Conservation (phyloP, 2,329 filamentous ascomycete genomes). For the Xylogone sp. region DNA sequence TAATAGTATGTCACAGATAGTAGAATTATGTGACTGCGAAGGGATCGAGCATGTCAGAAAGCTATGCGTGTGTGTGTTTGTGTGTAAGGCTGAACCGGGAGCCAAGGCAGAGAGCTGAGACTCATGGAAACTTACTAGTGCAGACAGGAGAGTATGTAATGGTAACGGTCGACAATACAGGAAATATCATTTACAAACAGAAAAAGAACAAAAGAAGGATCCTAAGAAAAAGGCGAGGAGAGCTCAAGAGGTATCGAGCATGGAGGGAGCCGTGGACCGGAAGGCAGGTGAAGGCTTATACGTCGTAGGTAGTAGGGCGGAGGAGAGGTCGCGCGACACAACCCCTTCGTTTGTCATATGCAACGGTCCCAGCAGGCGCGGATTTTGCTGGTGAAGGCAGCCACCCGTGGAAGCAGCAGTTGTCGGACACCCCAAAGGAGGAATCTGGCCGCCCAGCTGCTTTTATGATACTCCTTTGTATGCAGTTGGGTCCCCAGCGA, state of each 20-base stretch:
- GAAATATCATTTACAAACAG: constrained; percentile 28
- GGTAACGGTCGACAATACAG: constrained; percentile 17
- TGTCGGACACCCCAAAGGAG: not conserved
- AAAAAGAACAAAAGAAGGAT: constrained; percentile 11
- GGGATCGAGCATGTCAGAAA: constrained; percentile 12
- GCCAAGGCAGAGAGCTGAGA: constrained; percentile 20
- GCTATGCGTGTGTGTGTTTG: constrained; percentile 23
- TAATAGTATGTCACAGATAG: constrained; percentile 25
- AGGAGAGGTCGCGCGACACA: constrained; percentile 29
- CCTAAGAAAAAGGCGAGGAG: constrained; percentile 13
- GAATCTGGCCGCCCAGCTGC: too few species aligned
- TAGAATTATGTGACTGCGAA: constrained; percentile 30
- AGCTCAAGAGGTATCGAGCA: constrained; percentile 23
- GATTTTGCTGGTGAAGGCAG: constrained; percentile 21
- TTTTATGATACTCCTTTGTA: constrained; percentile 14
- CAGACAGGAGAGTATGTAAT: constrained; percentile 26
- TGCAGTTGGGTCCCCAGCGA: constrained; percentile 9
- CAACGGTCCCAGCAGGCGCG: constrained; percentile 22
- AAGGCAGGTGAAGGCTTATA: constrained; percentile 21
- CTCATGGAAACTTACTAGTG: constrained; percentile 23
- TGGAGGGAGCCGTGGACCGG: constrained; percentile 21
- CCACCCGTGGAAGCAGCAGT: constrained; percentile 22
- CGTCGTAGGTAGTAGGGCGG: constrained; percentile 19
- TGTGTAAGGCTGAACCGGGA: constrained; percentile 27
- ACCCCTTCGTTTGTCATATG: constrained; percentile 32